These are phyloP conservation scores for Flammula alnicola DNA, from an alignment of 1,284 basidiomycete species.

Conservation along the genomic window DNA sequence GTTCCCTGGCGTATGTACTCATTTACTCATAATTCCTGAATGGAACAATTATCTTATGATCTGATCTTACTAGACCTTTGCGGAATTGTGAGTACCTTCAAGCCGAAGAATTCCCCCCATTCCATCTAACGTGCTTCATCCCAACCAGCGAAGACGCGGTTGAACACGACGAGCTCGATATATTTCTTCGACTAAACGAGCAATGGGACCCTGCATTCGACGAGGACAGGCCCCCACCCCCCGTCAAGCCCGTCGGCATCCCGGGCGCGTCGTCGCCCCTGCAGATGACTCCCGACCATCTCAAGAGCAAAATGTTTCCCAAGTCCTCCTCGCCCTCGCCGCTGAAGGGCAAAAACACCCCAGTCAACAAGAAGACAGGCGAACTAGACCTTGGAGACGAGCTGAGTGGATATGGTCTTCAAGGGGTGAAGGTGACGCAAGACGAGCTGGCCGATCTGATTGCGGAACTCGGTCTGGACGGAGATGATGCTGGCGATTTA, in stretches of 20 bases:
- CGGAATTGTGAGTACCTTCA: slow-evolving; percentile 40
- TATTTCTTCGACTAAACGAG: slow-evolving; percentile 75
- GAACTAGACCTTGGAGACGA: slow-evolving; percentile 69
- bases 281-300: slow-evolving; percentile 79
- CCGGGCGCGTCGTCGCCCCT: slow-evolving; percentile 74
- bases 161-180: slow-evolving; percentile 70
- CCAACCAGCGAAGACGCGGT: slow-evolving; percentile 75
- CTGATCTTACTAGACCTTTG: slow-evolving; percentile 31
- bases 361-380: slow-evolving; percentile 52
- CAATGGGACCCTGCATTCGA: slow-evolving; percentile 62
- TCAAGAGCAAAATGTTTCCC: slow-evolving; percentile 59
- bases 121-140: background rate
- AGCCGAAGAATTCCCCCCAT: too few species aligned
- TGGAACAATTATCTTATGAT: background rate
- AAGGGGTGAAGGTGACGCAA: slow-evolving; percentile 76
- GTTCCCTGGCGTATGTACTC: slow-evolving; percentile 49
- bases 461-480: slow-evolving; percentile 72
- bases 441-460: slow-evolving; percentile 72
- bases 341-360: slow-evolving; percentile 42
- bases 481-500: slow-evolving; percentile 71
- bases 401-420: slow-evolving; percentile 69
- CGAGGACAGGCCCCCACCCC: slow-evolving; percentile 53
- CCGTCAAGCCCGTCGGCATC: slow-evolving; percentile 68
- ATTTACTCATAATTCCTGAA: background rate
- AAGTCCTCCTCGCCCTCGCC: slow-evolving; percentile 56